Base-by-base conservation (phyloP, 768 basidiomycete genomes). In the Rhizopogon vinicolor region DNA sequence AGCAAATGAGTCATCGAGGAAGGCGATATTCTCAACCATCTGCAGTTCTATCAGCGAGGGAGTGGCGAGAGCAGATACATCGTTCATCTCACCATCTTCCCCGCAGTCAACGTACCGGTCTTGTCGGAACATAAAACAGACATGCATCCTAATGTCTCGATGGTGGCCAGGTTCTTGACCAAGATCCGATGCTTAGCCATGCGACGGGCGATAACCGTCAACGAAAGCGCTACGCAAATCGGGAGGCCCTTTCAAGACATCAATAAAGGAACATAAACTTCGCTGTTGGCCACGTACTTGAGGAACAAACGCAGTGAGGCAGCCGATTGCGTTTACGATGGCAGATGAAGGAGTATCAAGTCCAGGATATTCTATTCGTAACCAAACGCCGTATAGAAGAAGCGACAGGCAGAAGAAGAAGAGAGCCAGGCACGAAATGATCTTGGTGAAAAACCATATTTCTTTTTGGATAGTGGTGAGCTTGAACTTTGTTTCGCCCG, bases 81-180 rank as follows among this genome's bases (percentile, higher is more conserved):
- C 7, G 0, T 16, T 5, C 7, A 14, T 40, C 61, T 51, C 50
- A 65, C 66, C 78, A 79, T 79, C 52, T 65, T 64, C 3, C 71
- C 73, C 51, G 72, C 59, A 1, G 85, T 86, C 18, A 86, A 68
- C 0, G 82, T 84, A 13, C 84, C 82, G 0, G 83, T 83, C 65
- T 87, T 87, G 63, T 87, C 80, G 5, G 75, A 76, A 48, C 73
- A 74, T 35, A 78, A 65, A 9, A 77, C 77, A 52, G 81, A 80
- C 63, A 87, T 83, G 8, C 79, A 75, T 7, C 86, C 86, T 5
- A 88, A 73, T 7, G 82, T 83, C 65, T 88, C 86, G 31, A 88
- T 83, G 6, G 83, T 87, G 25, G 83, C 76, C 22, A 88, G 70
- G 3, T 81, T 80, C 60, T 79, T 80, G 62, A 75, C 77, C 14